phyloP scores from a whole-genome alignment of 78 protist genomes.

The Dictyostelium discoideum region dicty_2.7 NC_007088.5:3796501-3797000 shows the following conservation, averaged over 20 bases:
- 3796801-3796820: too few species aligned
- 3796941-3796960: slow-evolving; percentile 1
- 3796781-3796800: too few species aligned
- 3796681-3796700: slow-evolving; percentile 53
- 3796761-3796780: neutral
- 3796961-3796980: neutral
- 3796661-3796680: slow-evolving; percentile 10
- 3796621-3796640: slow-evolving; percentile 34
- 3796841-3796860: too few species aligned
- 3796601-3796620: slow-evolving; percentile 35
- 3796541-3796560: slow-evolving; percentile 56
- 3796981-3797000: slow-evolving; percentile 11
- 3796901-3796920: neutral
- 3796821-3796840: too few species aligned
- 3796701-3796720: neutral
- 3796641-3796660: neutral
- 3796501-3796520: neutral
- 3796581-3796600: slow-evolving; percentile 36
- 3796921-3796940: slow-evolving; percentile 27
- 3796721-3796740: neutral
- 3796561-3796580: slow-evolving; percentile 51
- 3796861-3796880: neutral
- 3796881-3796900: neutral
- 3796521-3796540: slow-evolving; percentile 27
- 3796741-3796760: neutral